Base-by-base conservation (phyloP, 352 stramenopile genomes). In the Globisporangium lucens region DNA sequence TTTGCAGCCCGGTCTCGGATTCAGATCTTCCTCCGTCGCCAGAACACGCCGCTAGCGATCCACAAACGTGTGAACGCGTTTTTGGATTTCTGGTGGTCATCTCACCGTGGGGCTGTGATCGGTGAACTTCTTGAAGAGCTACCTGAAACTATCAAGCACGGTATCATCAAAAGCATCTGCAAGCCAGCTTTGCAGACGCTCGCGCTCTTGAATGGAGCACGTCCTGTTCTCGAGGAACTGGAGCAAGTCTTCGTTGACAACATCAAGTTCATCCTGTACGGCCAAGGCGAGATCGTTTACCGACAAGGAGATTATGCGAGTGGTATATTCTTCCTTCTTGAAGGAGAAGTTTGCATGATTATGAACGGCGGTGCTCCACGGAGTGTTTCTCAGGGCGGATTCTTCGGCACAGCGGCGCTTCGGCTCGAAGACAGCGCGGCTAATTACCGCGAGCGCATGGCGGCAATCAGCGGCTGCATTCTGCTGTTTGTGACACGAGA, bases 51-150 rank as follows among this genome's bases (percentile, higher is more conserved):
- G 1, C 30, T 85, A 13, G 68, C 68, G 2, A 85, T 92, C 56
- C 79, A 89, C 62, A 80, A 89, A 53, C 77, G 84, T 0, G 82
- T 92, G 5, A 89, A 85, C 30, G 70, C 84, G 3, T 92, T 90
- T 60, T 64, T 92, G 0, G 82, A 90, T 61, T 92, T 80, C 61
- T 92, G 84, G 84, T 92, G 84, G 84, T 90, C 79, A 10, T 77
- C 79, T 0, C 84, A 92, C 51, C 82, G 80, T 35, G 84, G 84
- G 1, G 80, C 82, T 8, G 68, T 90, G 10, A 89, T 92, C 58
- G 75, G 73, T 9, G 75, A 85, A 27, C 66, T 91, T 13, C 35
- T 93, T 0, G 76, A 77, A 20, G 77, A 93, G 20, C 69, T 93
- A 5, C 82, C 84, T 15, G 75, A 78, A 30, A 74, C 69, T 2